phyloP scores from a whole-genome alignment of 805 yeast genomes.

The Starmera caribaea region DNA sequence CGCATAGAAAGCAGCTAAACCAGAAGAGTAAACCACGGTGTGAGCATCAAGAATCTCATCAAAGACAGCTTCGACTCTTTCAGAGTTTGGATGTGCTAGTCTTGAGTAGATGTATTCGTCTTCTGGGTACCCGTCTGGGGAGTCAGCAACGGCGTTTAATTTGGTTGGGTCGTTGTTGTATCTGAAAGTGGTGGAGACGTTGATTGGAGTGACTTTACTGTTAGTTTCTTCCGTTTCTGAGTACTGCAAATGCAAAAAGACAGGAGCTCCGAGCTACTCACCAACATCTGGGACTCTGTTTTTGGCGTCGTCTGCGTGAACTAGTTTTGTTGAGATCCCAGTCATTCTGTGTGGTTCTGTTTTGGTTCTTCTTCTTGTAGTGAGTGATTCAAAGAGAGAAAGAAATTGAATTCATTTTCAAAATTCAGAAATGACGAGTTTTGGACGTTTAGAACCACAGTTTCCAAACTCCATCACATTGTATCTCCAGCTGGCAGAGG shows the following conservation, averaged over 20 bases:
- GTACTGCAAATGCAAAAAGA: too few relatives aligned
- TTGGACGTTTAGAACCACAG: too few relatives aligned
- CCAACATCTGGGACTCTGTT: slow-evolving; percentile 52
- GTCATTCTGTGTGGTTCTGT: slow-evolving; percentile 9
- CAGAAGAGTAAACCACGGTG: slow-evolving; percentile 66
- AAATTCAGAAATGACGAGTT: too few relatives aligned
- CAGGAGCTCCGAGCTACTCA: too few relatives aligned
- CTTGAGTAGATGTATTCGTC: slow-evolving; percentile 56
- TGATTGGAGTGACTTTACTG: slow-evolving; percentile 59
- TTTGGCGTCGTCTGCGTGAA: slow-evolving; percentile 64
- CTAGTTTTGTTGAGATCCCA: slow-evolving; percentile 42
- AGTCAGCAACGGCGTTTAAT: slow-evolving; percentile 36
- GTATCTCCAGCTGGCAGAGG: too few relatives aligned
- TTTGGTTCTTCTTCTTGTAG: not conserved
- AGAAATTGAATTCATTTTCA: too few relatives aligned
- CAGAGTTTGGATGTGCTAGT: slow-evolving; percentile 61
- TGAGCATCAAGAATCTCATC: slow-evolving; percentile 51
- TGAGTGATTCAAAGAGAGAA: not conserved
- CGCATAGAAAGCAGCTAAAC: slow-evolving; percentile 75
- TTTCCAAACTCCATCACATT: too few relatives aligned
- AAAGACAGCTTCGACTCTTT: slow-evolving; percentile 57
- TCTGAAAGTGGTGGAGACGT: slow-evolving; percentile 68
- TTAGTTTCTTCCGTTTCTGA: too few relatives aligned
- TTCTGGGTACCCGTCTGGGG: slow-evolving; percentile 23
- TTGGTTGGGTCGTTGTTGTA: slow-evolving; percentile 53